A percentile compares a stretch with the other conserved stretches of the same genome.
These are phyloP conservation scores for Aspergillus steynii DNA, from an alignment of 495 filamentous ascomycete species.

Conservation along the genomic window DNA sequence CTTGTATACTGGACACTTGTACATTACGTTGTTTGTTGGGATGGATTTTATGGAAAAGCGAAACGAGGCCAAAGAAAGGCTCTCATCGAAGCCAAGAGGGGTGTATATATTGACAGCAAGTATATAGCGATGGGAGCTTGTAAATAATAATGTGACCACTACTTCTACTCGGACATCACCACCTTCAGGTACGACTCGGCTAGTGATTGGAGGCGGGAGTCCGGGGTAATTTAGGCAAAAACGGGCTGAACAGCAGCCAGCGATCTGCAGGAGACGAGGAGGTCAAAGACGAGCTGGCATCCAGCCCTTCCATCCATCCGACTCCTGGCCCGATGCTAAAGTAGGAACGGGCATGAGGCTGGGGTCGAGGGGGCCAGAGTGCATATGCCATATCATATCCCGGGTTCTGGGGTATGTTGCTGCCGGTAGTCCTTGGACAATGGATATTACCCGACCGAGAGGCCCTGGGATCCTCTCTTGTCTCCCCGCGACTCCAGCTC, in stretches of 20 bases:
- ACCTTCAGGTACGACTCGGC: background rate
- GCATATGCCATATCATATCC: background rate
- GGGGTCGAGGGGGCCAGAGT: background rate
- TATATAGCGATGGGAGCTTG: background rate
- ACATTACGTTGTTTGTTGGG: background rate
- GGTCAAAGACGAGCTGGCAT: background rate
- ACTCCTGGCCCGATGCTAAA: background rate
- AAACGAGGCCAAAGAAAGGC: background rate
- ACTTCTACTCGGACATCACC: background rate
- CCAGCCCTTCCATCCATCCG: background rate
- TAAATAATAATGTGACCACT: background rate
- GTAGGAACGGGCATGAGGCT: background rate
- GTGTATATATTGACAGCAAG: background rate
- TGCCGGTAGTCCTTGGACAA: no score
- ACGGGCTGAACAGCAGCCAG: background rate
- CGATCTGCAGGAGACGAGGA: background rate
- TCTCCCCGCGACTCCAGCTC: no score
- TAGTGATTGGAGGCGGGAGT: slow-evolving; percentile 3
- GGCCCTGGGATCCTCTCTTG: background rate
- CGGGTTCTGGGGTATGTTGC: background rate
- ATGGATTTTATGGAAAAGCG: background rate
- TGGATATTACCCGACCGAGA: background rate
- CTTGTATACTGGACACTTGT: background rate
- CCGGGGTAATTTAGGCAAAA: slow-evolving; percentile 26
- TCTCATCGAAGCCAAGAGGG: background rate